Evolutionary conservation across 2,329 filamentous ascomycete genomes (phyloP), one percentile per base, ranked within the genome.

Genomic region (Diaporthe vexans): DNA sequence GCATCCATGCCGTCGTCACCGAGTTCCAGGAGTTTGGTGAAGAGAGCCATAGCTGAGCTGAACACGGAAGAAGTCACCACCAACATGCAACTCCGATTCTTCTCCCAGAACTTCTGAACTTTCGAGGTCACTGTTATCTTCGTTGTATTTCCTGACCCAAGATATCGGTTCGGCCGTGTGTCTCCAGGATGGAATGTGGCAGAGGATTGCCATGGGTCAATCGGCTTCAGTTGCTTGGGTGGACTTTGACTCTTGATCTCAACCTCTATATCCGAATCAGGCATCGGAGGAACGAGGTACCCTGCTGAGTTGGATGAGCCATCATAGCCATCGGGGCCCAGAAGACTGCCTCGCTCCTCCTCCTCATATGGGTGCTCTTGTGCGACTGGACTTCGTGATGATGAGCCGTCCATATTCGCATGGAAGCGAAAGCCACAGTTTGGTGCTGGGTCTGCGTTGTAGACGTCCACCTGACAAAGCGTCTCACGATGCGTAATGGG

Each of bases 31-130:
- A 75, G 82, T 26, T 95, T 88, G 0, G 94, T 94, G 54, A 91
- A 91, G 13, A 97, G 90, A 81, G 97, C 97, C 95, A 98, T 98
- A 70, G 94, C 83, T 0, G 93, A 92, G 1, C 93, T 94, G 78
- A 98, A 98, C 48, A 97, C 85, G 82, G 97, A 95, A 0, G 94
- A 90, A 3, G 92, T 76, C 24, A 95, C 86, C 57, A 98, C 94
- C 58, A 95, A 86, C 29, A 93, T 85, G 26, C 95, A 88, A 2
- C 94, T 94, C 77, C 93, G 92, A 79, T 97, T 95, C 71, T 86
- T 84, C 6, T 83, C 76, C 92, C 93, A 95, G 76, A 90, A 84
- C 29, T 74, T 76, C 29, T 76, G 69, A 74, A 80, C 76, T 15
- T 86, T 58, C 4, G 78, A 77, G 48, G 54, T 4, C 76, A 76